These are phyloP conservation scores for Penicillium sp. DNA, from an alignment of 2,329 filamentous ascomycete species.

Conservation along the genomic window DNA sequence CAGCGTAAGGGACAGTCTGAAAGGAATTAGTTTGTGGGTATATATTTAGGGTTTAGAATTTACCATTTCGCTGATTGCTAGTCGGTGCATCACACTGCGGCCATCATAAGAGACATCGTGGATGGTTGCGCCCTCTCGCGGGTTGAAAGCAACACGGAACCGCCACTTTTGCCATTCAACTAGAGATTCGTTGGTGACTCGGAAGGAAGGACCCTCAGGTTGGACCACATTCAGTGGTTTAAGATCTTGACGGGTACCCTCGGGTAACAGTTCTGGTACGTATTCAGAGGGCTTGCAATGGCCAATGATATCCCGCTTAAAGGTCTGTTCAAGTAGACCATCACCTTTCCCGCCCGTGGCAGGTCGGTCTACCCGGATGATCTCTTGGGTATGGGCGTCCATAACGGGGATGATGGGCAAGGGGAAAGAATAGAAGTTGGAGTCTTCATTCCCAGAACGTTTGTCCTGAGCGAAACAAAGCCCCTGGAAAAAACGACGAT, in stretches of 20 bases:
- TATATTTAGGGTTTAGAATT: background rate
- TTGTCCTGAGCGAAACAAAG: constrained; percentile 52
- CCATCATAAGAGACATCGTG: constrained; percentile 69
- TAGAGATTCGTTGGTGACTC: constrained; percentile 39
- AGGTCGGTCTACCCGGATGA: constrained; percentile 59
- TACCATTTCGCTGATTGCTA: constrained; percentile 69
- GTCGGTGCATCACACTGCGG: constrained; percentile 64
- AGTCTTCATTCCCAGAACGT: constrained; percentile 50
- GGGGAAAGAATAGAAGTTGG: constrained; percentile 64
- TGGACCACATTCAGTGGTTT: constrained; percentile 74
- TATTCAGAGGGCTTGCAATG: constrained; percentile 57
- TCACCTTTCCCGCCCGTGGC: constrained; percentile 54
- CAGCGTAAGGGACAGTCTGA: constrained; percentile 61
- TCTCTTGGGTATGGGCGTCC: constrained; percentile 55
- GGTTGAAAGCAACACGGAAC: constrained; percentile 60
- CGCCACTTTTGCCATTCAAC: constrained; percentile 67
- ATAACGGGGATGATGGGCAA: constrained; percentile 55
- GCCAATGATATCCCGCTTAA: constrained; percentile 50
- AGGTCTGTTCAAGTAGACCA: constrained; percentile 43
- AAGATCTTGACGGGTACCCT: constrained; percentile 50
- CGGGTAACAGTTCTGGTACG: constrained; percentile 49
- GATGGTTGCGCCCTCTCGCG: constrained; percentile 66
- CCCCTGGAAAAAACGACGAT: constrained; percentile 53
- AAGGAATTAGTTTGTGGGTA: background rate
- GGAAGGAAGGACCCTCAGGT: constrained; percentile 67